Conservation (phyloP, 1,284 basidiomycete genomes). For the Ustilago shanxiensis region DNA sequence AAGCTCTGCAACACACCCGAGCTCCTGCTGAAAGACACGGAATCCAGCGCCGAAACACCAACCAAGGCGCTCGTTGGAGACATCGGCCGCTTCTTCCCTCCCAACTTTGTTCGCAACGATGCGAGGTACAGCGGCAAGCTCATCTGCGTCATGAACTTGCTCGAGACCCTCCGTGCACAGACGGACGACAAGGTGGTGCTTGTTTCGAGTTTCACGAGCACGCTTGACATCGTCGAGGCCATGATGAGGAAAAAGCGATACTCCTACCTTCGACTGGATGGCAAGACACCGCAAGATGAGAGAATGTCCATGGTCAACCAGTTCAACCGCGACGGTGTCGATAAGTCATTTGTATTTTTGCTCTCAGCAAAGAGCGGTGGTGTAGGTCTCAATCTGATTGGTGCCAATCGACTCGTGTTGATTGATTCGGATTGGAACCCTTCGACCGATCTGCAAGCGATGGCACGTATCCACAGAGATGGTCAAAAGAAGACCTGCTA, state of each 20-base stretch:
- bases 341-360: conserved; percentile 80
- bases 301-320: conserved; percentile 57
- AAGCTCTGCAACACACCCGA: conserved; percentile 95
- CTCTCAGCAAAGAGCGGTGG: conserved; percentile 97
- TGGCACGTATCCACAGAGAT: conserved; percentile 88
- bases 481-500: conserved; percentile 88
- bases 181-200: conserved; percentile 78
- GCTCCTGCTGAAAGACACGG: conserved; percentile 80
- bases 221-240: conserved; percentile 89
- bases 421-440: conserved; percentile 97
- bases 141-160: conserved; percentile 79
- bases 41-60: conserved; percentile 47
- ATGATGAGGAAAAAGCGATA: conserved; percentile 84
- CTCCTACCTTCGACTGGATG: conserved; percentile 87
- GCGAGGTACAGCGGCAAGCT: conserved; percentile 74
- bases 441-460: conserved; percentile 86
- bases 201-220: conserved; percentile 74
- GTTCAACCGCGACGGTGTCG: conserved; percentile 53
- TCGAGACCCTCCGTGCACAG: conserved; percentile 76
- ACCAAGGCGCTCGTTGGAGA: conserved; percentile 49
- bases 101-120: conserved; percentile 48
- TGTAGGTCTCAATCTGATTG: conserved; percentile 97
- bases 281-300: conserved; percentile 71
- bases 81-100: conserved; percentile 41
- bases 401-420: conserved; percentile 88